Evolutionary conservation across 2,329 filamentous ascomycete genomes (phyloP), one percentile per base, ranked within the genome.

Genomic region (Alternaria conjuncta): DNA sequence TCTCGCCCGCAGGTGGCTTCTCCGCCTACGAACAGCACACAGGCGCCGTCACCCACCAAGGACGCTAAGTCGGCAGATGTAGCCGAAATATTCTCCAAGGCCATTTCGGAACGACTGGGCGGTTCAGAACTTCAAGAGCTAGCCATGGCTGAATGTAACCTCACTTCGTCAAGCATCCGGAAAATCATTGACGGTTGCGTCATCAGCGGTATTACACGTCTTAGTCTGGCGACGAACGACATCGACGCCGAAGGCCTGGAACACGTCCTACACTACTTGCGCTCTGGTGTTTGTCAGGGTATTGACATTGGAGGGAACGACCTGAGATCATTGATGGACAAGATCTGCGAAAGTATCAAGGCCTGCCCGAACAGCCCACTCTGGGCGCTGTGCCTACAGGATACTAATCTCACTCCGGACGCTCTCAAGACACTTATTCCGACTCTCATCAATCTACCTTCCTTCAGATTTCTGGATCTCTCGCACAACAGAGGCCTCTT

Each of bases 271-370:
- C 88, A 87, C 57, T 98, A 94, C 75, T 80, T 98, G 20, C 86
- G 88, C 26, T 89, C 89, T 21, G 91, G 92, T 0, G 86, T 90
- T 55, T 98, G 95, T 71, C 92, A 96, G 78, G 95, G 93, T 6
- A 84, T 99, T 5, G 96, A 98, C 78, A 82, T 98, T 12, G 93
- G 94, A 44, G 93, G 94, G 23, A 98, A 98, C 72, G 88, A 96
- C 65, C 80, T 91, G 44, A 79, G 82, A 53, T 80, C 83, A 26
- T 80, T 81, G 59, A 78, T 86, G 26, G 75, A 75, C 25, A 73
- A 78, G 13, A 75, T 87, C n/a, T 83, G 84, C 47, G 84, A 88
- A 47, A 84, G 85, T 59, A 70, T 90, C 36, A 81, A 85, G 56
- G 70, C 90, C 36, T 81, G 54, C 45, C 79, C 80, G 41, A 76